Conservation (phyloP, 768 basidiomycete species). For the Mrakia frigida region DNA sequence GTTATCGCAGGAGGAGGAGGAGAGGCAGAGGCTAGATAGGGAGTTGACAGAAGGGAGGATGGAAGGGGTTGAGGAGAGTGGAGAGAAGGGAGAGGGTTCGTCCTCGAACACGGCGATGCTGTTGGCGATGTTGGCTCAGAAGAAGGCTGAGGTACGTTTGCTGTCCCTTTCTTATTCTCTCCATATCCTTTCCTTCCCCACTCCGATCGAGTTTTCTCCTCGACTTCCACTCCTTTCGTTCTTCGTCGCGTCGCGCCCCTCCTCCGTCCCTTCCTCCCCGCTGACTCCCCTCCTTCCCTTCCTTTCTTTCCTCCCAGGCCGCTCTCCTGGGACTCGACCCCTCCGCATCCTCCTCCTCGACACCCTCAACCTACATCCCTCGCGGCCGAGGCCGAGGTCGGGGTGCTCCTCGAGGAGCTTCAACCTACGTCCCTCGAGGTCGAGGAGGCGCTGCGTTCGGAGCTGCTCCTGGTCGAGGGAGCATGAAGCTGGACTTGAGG, state of each 20-base stretch:
- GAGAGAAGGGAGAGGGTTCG: constrained; percentile 48
- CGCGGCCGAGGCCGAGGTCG: constrained; percentile 49
- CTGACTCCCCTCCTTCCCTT: not conserved
- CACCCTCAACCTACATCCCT: constrained; percentile 52
- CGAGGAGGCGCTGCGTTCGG: constrained; percentile 21
- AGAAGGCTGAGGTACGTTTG: constrained; percentile 67
- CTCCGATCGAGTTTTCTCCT: no score
- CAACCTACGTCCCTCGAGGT: constrained; percentile 1
- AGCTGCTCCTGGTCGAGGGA: not conserved
- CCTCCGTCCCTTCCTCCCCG: not conserved
- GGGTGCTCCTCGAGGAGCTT: constrained; percentile 17
- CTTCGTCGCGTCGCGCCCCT: not conserved
- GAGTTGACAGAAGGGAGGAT: constrained; percentile 41
- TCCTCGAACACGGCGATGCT: constrained; percentile 55
- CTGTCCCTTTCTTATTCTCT: not conserved
- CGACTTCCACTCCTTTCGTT: not conserved
- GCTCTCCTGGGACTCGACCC: constrained; percentile 44
- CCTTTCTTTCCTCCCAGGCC: constrained; percentile 35
- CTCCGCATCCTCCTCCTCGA: constrained; percentile 41
- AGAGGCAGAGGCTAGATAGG: constrained; percentile 4
- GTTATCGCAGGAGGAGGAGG: constrained; percentile 37
- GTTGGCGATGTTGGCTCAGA: constrained; percentile 65
- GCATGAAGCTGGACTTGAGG: constrained; percentile 27
- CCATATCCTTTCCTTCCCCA: no score
- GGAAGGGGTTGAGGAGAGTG: constrained; percentile 43